Conservation (phyloP, 176 grass and related monocot species). For the Aegilops umbellulata region DNA sequence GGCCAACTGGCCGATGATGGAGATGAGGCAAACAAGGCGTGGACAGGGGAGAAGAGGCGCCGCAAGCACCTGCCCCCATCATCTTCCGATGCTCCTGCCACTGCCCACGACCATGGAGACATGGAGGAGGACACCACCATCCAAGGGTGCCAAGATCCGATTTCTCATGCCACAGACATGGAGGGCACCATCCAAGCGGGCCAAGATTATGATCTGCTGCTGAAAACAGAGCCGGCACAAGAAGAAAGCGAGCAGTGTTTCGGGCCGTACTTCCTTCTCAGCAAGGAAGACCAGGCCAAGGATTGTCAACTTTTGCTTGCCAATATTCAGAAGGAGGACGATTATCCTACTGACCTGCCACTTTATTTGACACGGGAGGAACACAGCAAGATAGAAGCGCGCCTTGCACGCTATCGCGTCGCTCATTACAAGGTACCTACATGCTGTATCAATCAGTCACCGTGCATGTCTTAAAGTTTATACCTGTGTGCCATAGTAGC, state of each 20-base stretch:
- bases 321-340: neutral
- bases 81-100: neutral
- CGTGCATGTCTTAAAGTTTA: neutral
- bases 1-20: neutral
- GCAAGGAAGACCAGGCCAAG: neutral
- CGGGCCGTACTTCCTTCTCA: no score
- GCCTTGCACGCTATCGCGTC: neutral
- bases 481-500: neutral
- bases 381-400: neutral
- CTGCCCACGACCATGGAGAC: neutral
- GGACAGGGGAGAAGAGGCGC: neutral
- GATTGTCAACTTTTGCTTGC: neutral
- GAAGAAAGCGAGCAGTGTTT: no score
- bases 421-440: neutral
- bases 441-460: neutral
- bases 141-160: neutral
- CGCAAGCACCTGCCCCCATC: neutral
- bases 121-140: neutral
- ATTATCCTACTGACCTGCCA: neutral
- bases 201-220: neutral
- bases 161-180: neutral
- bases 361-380: neutral
- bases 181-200: neutral
- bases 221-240: no score
- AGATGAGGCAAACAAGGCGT: neutral